Evolutionary conservation across 2,329 filamentous ascomycete species (phyloP), one percentile per base, ranked within the genome.

Genomic region (Myriosclerotinia duriaeana): DNA sequence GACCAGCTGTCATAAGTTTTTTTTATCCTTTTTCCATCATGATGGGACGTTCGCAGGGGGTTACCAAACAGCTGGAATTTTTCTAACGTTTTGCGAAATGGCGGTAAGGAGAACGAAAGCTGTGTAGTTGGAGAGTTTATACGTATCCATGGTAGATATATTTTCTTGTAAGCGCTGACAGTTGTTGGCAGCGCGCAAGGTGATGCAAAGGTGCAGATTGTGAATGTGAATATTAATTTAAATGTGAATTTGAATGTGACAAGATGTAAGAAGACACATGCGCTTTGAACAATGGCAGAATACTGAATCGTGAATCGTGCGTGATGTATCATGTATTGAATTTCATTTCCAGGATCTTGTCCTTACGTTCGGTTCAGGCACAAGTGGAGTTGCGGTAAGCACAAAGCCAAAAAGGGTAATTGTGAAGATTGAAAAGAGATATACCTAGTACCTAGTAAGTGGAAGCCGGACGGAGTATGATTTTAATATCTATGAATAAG

Each of bases 21-120:
- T 20, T n/a, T 17, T 44, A 36, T 36, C 11, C 17, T 34, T 15
- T 36, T 17, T 36, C 14, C n/a, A 14, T 40, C 40, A 15, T 34
- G 26, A 50, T 50, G 56, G 22, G 50, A 60, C 56, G 56, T 50
- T 22, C 7, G 56, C 56, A 60, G 44, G 56, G 56, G 44, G 12
- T 60, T 11, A 60, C 56, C 56, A 50, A 0, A 22, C 56, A 11
- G 56, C 56, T 50, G 56, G 56, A 50, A 60, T 60, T 12, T 34
- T 30, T 38, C 36, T 22, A 5, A 48, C 2, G 5, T 6, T 36
- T 14, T 36, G 30, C n/a, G 20, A 48, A 60, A 38, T 60, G 30
- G 56, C 44, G 56, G 42, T 50, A 60, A 60, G 44, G 34, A 50
- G 56, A 60, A 22, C 12, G n/a, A 36, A 17, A 26, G 42, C 30